Percentiles rank a stretch among this genome's conserved stretches.
These are phyloP conservation scores for Plasmodium ovale DNA, from an alignment of 169 alveolate genomes.

Conservation along the genomic window DNA sequence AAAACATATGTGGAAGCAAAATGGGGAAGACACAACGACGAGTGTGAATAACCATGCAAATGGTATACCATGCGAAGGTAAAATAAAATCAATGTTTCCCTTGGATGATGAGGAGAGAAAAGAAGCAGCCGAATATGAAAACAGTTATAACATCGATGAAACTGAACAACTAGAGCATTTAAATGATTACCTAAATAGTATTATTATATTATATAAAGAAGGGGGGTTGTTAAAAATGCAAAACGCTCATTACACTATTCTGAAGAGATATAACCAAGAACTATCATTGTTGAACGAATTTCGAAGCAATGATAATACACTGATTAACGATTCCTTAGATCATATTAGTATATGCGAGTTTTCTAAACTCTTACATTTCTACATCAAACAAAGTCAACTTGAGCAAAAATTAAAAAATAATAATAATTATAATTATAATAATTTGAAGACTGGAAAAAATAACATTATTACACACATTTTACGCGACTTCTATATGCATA, in stretches of 20 bases:
- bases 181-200: slow-evolving; percentile 25
- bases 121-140: neutral
- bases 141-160: slow-evolving; percentile 19
- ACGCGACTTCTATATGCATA: neutral
- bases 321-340: slow-evolving; percentile 29
- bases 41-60: too few species aligned
- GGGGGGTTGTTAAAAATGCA: neutral
- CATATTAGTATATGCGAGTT: slow-evolving; percentile 18
- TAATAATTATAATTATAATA: neutral
- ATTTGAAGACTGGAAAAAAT: neutral
- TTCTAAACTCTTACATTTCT: slow-evolving; percentile 6
- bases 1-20: neutral
- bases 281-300: slow-evolving; percentile 46
- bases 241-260: slow-evolving; percentile 14
- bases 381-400: slow-evolving; percentile 1
- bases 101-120: neutral
- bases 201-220: neutral
- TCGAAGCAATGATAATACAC: slow-evolving; percentile 11
- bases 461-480: neutral
- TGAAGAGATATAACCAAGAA: slow-evolving; percentile 47
- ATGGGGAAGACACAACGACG: neutral
- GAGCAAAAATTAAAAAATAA: neutral
- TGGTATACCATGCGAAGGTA: neutral
- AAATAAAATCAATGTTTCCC: neutral
- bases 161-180: slow-evolving; percentile 21